phyloP scores from a whole-genome alignment of 176 grass and related monocot genomes.

The Juncus effusus region DNA sequence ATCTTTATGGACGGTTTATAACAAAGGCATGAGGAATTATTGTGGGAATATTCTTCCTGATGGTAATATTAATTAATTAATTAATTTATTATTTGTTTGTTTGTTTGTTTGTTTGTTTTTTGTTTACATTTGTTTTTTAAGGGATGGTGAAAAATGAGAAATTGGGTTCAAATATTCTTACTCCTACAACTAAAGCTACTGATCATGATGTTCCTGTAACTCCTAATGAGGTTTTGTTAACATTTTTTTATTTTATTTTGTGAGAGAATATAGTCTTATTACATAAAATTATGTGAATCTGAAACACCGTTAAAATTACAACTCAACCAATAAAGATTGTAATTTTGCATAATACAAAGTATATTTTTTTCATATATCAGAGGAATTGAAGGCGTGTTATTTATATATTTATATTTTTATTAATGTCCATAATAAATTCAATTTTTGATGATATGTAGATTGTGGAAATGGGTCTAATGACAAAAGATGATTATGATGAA shows the following conservation, averaged over 20 bases:
- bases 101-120: constrained; percentile 6
- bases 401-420: constrained; percentile 21
- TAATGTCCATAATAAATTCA: too few relatives aligned
- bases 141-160: constrained; percentile 95
- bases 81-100: not conserved
- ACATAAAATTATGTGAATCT: too few relatives aligned
- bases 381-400: too few relatives aligned
- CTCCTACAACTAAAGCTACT: constrained; percentile 85
- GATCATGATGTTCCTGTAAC: constrained; percentile 88
- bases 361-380: too few relatives aligned
- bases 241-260: constrained; percentile 11
- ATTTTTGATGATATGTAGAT: constrained; percentile 46
- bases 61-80: constrained; percentile 32
- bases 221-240: constrained; percentile 58
- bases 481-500: constrained; percentile 80
- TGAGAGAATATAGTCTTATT: too few relatives aligned
- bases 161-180: constrained; percentile 70
- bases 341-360: not conserved
- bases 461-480: constrained; percentile 70
- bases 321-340: constrained; percentile 2
- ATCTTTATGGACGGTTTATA: constrained; percentile 92
- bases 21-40: constrained; percentile 75
- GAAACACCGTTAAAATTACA: not conserved
- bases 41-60: constrained; percentile 84
- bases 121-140: constrained; percentile 21